Base-by-base conservation (phyloP, 2,329 filamentous ascomycete genomes). In the Plectosphaerella sp. region DNA sequence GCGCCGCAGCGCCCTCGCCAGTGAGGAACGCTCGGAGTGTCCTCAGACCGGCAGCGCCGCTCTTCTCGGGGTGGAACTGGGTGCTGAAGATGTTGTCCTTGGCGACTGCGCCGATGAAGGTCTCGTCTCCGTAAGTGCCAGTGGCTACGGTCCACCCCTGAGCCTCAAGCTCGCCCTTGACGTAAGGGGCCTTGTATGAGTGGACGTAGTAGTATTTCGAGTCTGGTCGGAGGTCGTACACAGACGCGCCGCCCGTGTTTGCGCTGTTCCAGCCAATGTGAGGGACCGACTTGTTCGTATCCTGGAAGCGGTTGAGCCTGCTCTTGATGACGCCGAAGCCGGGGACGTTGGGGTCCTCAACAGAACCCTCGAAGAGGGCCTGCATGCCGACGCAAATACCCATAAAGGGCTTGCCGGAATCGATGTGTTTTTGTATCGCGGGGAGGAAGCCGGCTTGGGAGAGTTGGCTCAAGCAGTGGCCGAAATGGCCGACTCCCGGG, bases 191-290 rank as follows among this genome's bases (percentile, higher is more conserved):
- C 53, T 91, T 92, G 72, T 94, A 99, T 2, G 91, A 92, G 77
- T 99, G 94, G 52, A 99, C 93, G 66, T 99, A 99, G 74, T 99
- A 99, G 77, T 99, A 99, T 71, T 97, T 99, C 65, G 89, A 96
- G 50, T 80, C 79, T 1, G 89, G 86, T 25, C 82, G 77, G 50
- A 99, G 73, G 52, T 88, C 91, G 68, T 93, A 97, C 53, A 97
- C 80, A 59, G 66, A 67, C 53, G 65, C 70, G 54, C 68, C 73
- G 54, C 62, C 72, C 1, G 86, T 84, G 61, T 86, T 86, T 45
- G 95, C 94, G 60, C 86, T 91, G 72, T 99, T 99, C 94, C 94
- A 99, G 51, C 94, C 94, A 68, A 99, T 99, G 72, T 99, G 95
- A 39, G 94, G 94, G n/a, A 99, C 95, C 37, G 91, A 86, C 73